Evolutionary conservation across 2,329 filamentous ascomycete genomes (phyloP).

Genomic region (Nannizziopsis barbatae): DNA sequence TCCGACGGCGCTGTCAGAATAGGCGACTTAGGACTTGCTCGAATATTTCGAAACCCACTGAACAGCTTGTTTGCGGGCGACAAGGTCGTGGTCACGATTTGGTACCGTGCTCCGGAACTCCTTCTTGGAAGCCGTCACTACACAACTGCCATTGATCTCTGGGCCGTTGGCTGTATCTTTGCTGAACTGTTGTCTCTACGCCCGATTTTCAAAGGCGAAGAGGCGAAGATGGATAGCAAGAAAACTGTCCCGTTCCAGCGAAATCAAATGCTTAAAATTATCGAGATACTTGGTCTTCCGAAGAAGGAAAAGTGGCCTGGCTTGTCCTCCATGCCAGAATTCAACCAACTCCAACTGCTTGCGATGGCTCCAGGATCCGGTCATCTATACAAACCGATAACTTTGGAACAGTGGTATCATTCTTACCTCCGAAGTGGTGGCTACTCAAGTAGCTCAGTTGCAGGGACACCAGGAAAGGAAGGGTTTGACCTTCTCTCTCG

Average conservation of each 20-base stretch:
- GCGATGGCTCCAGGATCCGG: conserved; percentile 35
- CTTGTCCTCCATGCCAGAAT: conserved; percentile 77
- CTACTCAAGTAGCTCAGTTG: conserved; percentile 36
- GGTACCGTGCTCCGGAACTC: conserved; percentile 93
- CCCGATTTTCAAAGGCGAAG: conserved; percentile 96
- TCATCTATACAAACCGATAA: conserved; percentile 43
- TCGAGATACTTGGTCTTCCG: conserved; percentile 87
- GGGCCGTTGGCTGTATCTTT: conserved; percentile 97
- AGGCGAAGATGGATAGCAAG: conserved; percentile 97
- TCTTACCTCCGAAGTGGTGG: conserved; percentile 52
- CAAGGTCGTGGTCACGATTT: conserved; percentile 97
- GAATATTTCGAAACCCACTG: conserved; percentile 86
- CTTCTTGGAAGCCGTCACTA: conserved; percentile 91
- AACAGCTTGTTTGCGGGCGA: conserved; percentile 87
- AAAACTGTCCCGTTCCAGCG: conserved; percentile 95
- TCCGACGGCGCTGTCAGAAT: conserved; percentile 84
- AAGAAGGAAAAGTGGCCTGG: conserved; percentile 82
- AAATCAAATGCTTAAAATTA: conserved; percentile 98
- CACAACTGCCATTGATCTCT: conserved; percentile 91
- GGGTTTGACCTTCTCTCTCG: conserved; percentile 72
- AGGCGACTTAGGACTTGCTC: conserved; percentile 81
- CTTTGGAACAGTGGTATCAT: conserved; percentile 71
- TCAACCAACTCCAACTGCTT: conserved; percentile 52
- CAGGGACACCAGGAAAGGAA: conserved; percentile 55
- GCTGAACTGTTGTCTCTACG: conserved; percentile 80